Conservation (phyloP, 306 rosid species). For the Phaseolus lunatus region DNA sequence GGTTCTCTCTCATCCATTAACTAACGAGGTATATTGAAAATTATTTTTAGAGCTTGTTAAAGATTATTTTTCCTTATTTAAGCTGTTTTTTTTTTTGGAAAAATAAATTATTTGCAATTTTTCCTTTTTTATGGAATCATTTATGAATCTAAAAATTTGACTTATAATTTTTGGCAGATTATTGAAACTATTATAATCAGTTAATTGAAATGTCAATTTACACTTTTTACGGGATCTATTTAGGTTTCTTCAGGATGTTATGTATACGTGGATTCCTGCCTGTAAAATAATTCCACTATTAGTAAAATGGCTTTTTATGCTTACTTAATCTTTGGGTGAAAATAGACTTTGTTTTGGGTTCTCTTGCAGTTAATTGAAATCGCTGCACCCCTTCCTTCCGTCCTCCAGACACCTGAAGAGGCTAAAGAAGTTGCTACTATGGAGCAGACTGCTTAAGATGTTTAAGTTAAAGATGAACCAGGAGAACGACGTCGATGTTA, state of each 20-base stretch:
- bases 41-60: neutral
- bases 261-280: too few relatives aligned
- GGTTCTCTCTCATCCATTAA: constrained; percentile 72
- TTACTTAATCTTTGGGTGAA: neutral
- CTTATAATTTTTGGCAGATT: too few relatives aligned
- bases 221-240: too few relatives aligned
- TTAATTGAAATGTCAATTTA: neutral
- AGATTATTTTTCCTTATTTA: too few relatives aligned
- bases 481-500: neutral
- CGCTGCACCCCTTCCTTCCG: constrained; percentile 66
- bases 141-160: too few relatives aligned
- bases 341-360: neutral
- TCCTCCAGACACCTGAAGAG: constrained; percentile 56
- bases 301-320: too few relatives aligned
- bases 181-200: neutral
- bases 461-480: neutral
- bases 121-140: too few relatives aligned
- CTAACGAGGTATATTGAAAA: constrained; percentile 62
- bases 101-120: too few relatives aligned
- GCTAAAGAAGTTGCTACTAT: neutral
- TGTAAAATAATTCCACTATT: too few relatives aligned
- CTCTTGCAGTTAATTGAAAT: constrained; percentile 63
- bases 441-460: too few relatives aligned
- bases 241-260: too few relatives aligned
- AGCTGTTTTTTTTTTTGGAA: too few relatives aligned